Conservation (phyloP, 805 yeast species). For the Candida taoyuanica region DNA sequence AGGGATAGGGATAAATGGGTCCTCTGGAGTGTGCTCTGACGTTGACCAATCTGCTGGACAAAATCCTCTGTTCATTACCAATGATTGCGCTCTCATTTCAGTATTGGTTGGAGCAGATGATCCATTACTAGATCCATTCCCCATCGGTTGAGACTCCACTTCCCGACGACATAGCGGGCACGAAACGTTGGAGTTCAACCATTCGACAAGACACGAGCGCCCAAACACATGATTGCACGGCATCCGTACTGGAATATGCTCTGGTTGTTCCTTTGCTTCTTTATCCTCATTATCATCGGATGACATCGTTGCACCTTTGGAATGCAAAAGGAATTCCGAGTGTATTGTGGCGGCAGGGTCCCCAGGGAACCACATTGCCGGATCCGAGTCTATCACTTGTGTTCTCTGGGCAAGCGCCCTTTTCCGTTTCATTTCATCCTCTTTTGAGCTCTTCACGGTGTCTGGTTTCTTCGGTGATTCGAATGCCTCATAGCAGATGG, state of each 20-base stretch:
- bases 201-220: constrained; percentile 68
- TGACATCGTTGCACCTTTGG: background rate
- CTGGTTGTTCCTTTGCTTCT: constrained; percentile 4
- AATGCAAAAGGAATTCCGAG: constrained; percentile 6
- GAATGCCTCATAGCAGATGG: constrained; percentile 23
- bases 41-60: constrained; percentile 22
- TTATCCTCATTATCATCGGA: background rate
- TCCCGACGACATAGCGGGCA: constrained; percentile 57
- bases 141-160: constrained; percentile 17
- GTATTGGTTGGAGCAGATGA: no score
- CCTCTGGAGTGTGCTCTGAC: constrained; percentile 11
- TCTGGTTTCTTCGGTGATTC: constrained; percentile 5
- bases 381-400: constrained; percentile 12
- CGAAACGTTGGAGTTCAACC: constrained; percentile 69
- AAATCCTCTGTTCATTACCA: constrained; percentile 13
- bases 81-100: constrained; percentile 11
- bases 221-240: constrained; percentile 91
- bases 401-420: constrained; percentile 8
- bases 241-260: constrained; percentile 65
- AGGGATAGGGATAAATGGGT: constrained; percentile 21
- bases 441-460: constrained; percentile 1
- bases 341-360: constrained; percentile 15
- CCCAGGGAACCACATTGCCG: constrained; percentile 16
- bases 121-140: background rate
- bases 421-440: constrained; percentile 7